A percentile compares a stretch with the other conserved stretches of the same genome.
Evolutionary conservation across 169 alveolate species (phyloP).

Genomic region (Eimeria nieschulzi): DNA sequence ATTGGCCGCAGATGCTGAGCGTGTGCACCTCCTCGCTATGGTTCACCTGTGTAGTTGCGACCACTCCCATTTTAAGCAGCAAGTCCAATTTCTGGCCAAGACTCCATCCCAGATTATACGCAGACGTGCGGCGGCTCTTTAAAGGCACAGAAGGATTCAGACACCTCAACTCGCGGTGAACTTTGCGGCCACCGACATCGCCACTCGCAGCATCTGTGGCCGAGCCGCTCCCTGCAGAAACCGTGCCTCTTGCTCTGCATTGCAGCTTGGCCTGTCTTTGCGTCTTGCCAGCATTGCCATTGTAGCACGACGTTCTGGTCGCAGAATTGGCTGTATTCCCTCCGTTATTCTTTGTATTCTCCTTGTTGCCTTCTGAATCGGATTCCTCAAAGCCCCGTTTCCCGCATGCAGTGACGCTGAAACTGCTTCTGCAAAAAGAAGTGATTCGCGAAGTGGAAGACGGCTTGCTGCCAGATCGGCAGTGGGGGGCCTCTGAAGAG

Average conservation of each 20-base stretch:
- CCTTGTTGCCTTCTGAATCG: neutral
- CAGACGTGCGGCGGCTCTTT: constrained; percentile 59
- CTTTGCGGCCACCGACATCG: neutral
- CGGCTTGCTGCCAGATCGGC: constrained; percentile 40
- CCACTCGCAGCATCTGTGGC: constrained; percentile 19
- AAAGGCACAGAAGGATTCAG: constrained; percentile 28
- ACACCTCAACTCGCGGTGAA: constrained; percentile 40
- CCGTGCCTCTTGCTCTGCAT: constrained; percentile 24
- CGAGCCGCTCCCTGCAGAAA: neutral
- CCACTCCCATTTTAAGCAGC: constrained; percentile 57
- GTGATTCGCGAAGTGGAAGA: neutral
- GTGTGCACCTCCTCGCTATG: constrained; percentile 66
- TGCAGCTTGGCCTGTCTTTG: constrained; percentile 28
- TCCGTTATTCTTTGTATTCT: constrained; percentile 12
- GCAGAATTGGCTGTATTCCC: neutral
- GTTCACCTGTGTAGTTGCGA: constrained; percentile 47
- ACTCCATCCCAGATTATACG: constrained; percentile 44
- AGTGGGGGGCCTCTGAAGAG: constrained; percentile 20
- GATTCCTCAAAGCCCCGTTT: constrained; percentile 16
- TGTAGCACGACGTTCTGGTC: neutral
- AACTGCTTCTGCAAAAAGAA: neutral
- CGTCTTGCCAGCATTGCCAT: neutral
- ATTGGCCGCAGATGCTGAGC: constrained; percentile 66
- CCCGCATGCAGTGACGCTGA: neutral
- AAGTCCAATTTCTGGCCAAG: constrained; percentile 38